These are phyloP conservation scores for Exobasidium cylindrosporum DNA, from an alignment of 1,284 basidiomycete genomes.

Conservation along the genomic window DNA sequence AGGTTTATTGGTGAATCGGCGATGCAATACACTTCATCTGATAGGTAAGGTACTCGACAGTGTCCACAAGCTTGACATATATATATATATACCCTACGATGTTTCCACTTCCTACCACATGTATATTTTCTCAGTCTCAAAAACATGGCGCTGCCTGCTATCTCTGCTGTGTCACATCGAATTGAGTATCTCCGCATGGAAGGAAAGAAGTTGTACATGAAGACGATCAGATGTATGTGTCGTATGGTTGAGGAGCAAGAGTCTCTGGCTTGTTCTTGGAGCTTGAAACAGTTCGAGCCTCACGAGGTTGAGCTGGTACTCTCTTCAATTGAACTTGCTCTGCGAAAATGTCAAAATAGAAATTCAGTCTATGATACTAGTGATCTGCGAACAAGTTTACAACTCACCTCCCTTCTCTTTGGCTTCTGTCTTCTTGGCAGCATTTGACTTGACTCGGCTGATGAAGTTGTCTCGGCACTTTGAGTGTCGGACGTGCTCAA, in stretches of 20 bases:
- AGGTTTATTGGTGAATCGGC: no score
- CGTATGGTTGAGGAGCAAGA: constrained; percentile 79
- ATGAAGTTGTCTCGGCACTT: constrained; percentile 99
- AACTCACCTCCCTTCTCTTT: constrained; percentile 57
- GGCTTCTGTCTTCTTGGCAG: constrained; percentile 77
- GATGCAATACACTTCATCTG: no score
- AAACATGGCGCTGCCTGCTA: no score
- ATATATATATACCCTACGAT: no score
- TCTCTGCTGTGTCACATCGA: no score
- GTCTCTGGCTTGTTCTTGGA: constrained; percentile 84
- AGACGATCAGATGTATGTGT: constrained; percentile 57
- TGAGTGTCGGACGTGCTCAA: constrained; percentile 97
- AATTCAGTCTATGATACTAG: background rate
- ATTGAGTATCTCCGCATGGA: background rate
- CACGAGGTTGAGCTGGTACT: constrained; percentile 77
- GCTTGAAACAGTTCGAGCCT: constrained; percentile 71
- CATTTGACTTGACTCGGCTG: constrained; percentile 86
- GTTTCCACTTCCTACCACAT: no score
- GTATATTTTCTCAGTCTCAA: no score
- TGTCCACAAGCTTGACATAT: no score
- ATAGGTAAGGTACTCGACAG: no score
- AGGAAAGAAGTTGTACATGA: constrained; percentile 34
- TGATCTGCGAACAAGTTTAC: background rate
- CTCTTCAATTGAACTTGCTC: constrained; percentile 81
- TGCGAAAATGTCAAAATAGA: background rate